Percentiles rank a stretch among this genome's conserved stretches.
Conservation (phyloP, 179 eudicot species). For the Sideroxylon spinosum region DNA sequence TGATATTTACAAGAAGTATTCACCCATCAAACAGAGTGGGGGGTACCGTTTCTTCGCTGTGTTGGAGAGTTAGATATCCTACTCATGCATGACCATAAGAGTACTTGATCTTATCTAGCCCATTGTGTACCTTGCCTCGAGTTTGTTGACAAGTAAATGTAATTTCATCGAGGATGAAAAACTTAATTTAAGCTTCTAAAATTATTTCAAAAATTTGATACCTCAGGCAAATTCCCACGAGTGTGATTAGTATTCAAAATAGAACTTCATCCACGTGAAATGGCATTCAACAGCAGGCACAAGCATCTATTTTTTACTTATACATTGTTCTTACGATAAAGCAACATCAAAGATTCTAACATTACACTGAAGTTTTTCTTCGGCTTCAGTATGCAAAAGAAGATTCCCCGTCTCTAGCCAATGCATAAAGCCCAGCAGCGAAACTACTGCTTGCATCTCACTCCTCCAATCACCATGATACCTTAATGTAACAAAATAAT, state of each 20-base stretch:
- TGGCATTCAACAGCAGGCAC: not conserved
- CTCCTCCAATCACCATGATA: slow-evolving; percentile 91
- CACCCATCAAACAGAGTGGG: no score
- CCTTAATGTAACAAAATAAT: slow-evolving; percentile 37
- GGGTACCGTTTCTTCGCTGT: no score
- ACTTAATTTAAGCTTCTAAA: not conserved
- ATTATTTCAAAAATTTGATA: not conserved
- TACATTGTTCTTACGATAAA: not conserved
- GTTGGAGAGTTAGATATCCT: no score
- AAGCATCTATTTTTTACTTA: not conserved
- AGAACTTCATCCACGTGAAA: not conserved
- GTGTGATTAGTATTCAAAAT: not conserved
- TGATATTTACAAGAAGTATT: no score
- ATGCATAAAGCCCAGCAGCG: slow-evolving; percentile 85
- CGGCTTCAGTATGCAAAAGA: slow-evolving; percentile 79
- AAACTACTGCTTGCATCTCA: slow-evolving; percentile 76
- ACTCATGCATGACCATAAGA: no score
- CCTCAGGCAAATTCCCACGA: not conserved
- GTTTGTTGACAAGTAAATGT: no score
- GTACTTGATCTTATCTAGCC: no score
- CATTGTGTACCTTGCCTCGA: no score
- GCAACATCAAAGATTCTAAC: slow-evolving; percentile 17
- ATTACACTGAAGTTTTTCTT: slow-evolving; percentile 79
- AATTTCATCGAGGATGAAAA: not conserved
- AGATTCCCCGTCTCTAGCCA: slow-evolving; percentile 91